A percentile compares a stretch with the other conserved stretches of the same genome.
Conservation (phyloP, 31 red algal genomes). For the Odonthalia washingtoniensis region DNA sequence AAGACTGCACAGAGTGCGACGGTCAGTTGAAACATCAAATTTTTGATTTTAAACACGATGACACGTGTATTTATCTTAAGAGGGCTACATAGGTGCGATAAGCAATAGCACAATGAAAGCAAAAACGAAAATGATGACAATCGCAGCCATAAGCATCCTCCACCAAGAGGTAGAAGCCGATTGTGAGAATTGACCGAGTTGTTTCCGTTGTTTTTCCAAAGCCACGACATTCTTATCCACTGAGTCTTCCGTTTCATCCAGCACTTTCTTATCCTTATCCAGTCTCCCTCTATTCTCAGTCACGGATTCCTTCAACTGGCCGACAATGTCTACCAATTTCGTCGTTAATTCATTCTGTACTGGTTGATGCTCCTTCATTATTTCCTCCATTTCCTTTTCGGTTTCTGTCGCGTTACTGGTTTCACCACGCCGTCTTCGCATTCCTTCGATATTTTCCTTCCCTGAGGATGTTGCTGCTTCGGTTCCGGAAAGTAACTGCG, state of each 20-base stretch:
- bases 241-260: slow-evolving; percentile 67
- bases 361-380: slow-evolving; percentile 72
- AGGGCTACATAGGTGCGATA: slow-evolving; percentile 61
- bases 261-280: slow-evolving; percentile 53
- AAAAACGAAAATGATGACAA: slow-evolving; percentile 60
- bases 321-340: slow-evolving; percentile 73
- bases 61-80: too few relatives aligned
- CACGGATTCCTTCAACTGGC: slow-evolving; percentile 68
- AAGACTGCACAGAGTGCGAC: too few relatives aligned
- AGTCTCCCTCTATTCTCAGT: slow-evolving; percentile 62
- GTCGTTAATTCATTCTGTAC: slow-evolving; percentile 73
- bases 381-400: slow-evolving; percentile 54
- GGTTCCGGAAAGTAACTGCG: not conserved
- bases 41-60: too few relatives aligned
- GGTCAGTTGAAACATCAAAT: too few relatives aligned
- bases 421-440: not conserved
- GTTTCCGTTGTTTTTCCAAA: slow-evolving; percentile 50
- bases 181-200: slow-evolving; percentile 37
- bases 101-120: slow-evolving; percentile 51
- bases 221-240: slow-evolving; percentile 60
- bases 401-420: not conserved
- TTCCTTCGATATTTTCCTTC: not conserved
- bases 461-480: not conserved
- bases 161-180: slow-evolving; percentile 69
- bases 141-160: slow-evolving; percentile 44